These are phyloP conservation scores for Metschnikowia peoriensis DNA, from an alignment of 805 yeast genomes.

Conservation along the genomic window DNA sequence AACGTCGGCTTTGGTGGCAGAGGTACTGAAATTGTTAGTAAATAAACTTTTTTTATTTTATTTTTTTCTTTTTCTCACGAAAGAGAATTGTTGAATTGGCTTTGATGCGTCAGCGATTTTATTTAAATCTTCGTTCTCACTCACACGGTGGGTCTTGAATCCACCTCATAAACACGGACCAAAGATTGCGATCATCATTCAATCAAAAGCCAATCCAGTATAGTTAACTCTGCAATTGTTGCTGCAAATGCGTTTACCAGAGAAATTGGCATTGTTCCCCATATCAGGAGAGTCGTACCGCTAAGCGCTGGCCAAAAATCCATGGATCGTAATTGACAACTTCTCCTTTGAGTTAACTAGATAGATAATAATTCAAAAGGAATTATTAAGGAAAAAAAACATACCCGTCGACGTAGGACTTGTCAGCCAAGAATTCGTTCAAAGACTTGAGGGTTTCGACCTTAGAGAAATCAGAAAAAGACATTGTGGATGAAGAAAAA, in stretches of 20 bases:
- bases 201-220: not conserved
- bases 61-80: too few species aligned
- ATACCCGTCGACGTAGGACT: conserved; percentile 95
- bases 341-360: too few species aligned
- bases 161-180: conserved; percentile 99
- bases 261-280: not conserved
- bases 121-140: conserved; percentile 57
- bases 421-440: conserved; percentile 84
- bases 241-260: too few species aligned
- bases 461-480: conserved; percentile 79
- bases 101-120: conserved; percentile 35
- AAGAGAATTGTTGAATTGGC: too few species aligned
- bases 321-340: not conserved
- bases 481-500: conserved; percentile 42
- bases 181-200: conserved; percentile 69
- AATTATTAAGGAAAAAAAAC: conserved; percentile 33
- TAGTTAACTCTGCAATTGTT: too few species aligned
- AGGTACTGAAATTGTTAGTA: conserved; percentile 53
- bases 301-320: not conserved
- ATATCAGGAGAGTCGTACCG: not conserved
- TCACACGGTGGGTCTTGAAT: conserved; percentile 93
- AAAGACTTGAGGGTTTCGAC: conserved; percentile 61
- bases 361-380: not conserved
- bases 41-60: too few species aligned
- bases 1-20: conserved; percentile 96